These are phyloP conservation scores for Pythium grandisporangium DNA, from an alignment of 352 stramenopile species.

Conservation along the genomic window DNA sequence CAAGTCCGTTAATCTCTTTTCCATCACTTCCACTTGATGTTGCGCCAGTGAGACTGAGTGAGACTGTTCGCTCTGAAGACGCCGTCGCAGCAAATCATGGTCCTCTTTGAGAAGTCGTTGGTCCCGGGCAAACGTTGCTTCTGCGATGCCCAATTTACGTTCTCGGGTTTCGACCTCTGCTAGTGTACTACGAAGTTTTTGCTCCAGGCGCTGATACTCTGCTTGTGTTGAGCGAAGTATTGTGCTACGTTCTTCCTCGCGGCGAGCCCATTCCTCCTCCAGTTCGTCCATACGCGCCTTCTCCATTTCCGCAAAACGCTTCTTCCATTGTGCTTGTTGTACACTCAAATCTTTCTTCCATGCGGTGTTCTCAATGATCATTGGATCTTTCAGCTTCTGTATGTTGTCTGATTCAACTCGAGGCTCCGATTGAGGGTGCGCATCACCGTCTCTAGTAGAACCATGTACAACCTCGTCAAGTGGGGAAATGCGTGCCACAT, in stretches of 20 bases:
- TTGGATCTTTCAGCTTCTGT: too few relatives aligned
- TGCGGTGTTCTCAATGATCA: too few relatives aligned
- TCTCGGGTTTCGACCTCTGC: conserved; percentile 50
- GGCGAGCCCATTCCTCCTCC: conserved; percentile 67
- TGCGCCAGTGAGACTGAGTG: conserved; percentile 43
- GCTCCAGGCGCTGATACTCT: conserved; percentile 67
- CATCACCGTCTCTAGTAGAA: too few relatives aligned
- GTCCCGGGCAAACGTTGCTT: conserved; percentile 43
- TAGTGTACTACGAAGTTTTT: conserved; percentile 42
- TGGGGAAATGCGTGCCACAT: too few relatives aligned
- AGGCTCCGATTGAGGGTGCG: too few relatives aligned
- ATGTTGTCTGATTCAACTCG: too few relatives aligned
- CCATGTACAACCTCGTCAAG: too few relatives aligned
- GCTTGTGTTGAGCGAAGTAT: conserved; percentile 37
- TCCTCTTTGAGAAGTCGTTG: conserved; percentile 46
- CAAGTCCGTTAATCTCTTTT: conserved; percentile 28
- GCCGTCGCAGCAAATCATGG: conserved; percentile 36
- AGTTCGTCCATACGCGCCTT: conserved; percentile 65
- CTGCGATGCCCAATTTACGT: conserved; percentile 37
- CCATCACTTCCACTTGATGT: conserved; percentile 40
- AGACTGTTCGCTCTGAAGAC: conserved; percentile 52
- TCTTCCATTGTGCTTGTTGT: conserved; percentile 46
- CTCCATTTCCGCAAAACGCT: conserved; percentile 37
- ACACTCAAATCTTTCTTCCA: conserved; percentile 42
- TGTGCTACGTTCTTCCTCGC: conserved; percentile 60